Conservation (phyloP, 2,329 filamentous ascomycete species). For the Apiospora phragmitis region DNA sequence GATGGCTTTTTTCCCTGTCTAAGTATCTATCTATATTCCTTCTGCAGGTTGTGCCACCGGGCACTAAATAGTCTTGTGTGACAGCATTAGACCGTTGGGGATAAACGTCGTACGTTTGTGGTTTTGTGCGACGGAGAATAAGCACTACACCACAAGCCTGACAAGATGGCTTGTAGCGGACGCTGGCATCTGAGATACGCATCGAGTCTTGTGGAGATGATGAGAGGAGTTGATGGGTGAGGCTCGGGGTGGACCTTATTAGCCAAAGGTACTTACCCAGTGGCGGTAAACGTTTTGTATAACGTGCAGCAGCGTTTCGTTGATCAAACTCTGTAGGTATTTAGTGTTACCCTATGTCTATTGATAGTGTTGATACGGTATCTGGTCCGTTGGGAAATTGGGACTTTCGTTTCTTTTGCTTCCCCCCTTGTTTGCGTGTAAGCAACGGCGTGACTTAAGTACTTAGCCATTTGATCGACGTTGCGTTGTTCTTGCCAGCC, state of each 20-base stretch:
- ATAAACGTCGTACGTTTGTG: not conserved
- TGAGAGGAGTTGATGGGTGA: not conserved
- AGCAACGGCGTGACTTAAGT: not conserved
- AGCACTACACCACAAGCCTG: not conserved
- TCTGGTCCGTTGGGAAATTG: too few relatives aligned
- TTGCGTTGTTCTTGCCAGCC: not conserved
- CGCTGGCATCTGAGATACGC: not conserved
- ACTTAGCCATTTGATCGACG: not conserved
- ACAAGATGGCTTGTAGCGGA: not conserved
- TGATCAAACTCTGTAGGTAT: not conserved
- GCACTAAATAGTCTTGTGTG: not conserved
- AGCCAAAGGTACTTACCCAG: not conserved
- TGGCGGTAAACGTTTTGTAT: not conserved
- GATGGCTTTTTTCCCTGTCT: not conserved
- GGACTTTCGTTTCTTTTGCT: not conserved
- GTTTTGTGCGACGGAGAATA: not conserved
- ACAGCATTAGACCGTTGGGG: not conserved
- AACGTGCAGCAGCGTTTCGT: not conserved
- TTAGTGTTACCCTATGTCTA: not conserved
- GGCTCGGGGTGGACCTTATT: slow-evolving; percentile 5
- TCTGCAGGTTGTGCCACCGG: not conserved
- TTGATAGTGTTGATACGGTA: not conserved
- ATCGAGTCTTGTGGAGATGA: not conserved
- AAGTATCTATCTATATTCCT: not conserved
- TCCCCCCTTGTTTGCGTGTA: too few relatives aligned